These are phyloP conservation scores for Cicer pinnatifidum DNA, from an alignment of 306 rosid species.

Conservation along the genomic window DNA sequence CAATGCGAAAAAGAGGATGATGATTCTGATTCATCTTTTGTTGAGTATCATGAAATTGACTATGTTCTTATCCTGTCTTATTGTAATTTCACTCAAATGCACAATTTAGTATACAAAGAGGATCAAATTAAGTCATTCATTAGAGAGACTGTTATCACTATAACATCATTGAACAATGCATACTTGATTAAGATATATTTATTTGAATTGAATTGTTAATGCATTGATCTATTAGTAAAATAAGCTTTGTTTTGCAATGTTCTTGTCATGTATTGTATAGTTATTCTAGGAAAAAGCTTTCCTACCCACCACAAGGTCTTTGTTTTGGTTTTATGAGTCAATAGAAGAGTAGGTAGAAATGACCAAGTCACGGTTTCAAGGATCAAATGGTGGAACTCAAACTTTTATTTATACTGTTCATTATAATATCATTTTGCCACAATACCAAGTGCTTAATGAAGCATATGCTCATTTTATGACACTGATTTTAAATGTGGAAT, in stretches of 20 bases:
- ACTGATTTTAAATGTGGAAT: slow-evolving; percentile 47
- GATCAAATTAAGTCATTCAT: not conserved
- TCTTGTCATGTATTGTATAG: not conserved
- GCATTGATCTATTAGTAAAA: no score
- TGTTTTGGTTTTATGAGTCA: not conserved
- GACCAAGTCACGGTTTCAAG: not conserved
- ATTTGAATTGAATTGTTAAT: slow-evolving; percentile 10
- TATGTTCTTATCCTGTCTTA: not conserved
- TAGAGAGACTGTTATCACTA: no score
- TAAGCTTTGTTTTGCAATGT: slow-evolving; percentile 20
- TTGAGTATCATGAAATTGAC: not conserved
- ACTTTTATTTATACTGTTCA: not conserved
- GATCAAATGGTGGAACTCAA: slow-evolving; percentile 9
- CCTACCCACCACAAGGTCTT: slow-evolving; percentile 1
- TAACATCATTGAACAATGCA: no score
- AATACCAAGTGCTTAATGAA: slow-evolving; percentile 29
- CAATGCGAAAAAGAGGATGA: not conserved
- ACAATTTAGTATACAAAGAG: not conserved
- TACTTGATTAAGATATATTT: no score
- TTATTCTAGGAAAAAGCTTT: not conserved
- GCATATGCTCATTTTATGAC: slow-evolving; percentile 39
- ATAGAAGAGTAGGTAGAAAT: not conserved
- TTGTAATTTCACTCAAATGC: not conserved
- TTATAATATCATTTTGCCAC: slow-evolving; percentile 6
- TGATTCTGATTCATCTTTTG: slow-evolving; percentile 4